phyloP scores from a whole-genome alignment of 441 rosid genomes.

The Adansonia rubrostipa region DNA sequence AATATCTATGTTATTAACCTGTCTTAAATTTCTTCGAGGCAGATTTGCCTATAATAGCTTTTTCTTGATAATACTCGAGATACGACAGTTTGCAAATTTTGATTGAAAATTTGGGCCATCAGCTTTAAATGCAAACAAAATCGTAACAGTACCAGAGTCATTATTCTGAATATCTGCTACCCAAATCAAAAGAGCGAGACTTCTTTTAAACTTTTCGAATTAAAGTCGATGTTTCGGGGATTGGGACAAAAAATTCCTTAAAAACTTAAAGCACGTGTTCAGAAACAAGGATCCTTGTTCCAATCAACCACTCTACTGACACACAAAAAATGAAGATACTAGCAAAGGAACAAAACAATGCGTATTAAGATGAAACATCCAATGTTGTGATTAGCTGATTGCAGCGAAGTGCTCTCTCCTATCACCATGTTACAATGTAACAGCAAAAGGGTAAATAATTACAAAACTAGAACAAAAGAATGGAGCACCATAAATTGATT shows the following conservation, averaged over 20 bases:
- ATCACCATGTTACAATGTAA: conserved; percentile 2
- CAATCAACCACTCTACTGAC: background rate
- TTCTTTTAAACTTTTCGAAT: background rate
- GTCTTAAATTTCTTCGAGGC: conserved; percentile 10
- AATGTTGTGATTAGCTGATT: background rate
- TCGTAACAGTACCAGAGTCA: too few relatives aligned
- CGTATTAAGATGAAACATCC: background rate
- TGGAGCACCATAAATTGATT: conserved; percentile 22
- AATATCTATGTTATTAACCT: background rate
- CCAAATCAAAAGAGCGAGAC: too few relatives aligned
- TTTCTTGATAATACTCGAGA: background rate
- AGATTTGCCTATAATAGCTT: background rate
- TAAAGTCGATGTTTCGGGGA: background rate
- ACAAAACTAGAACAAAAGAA: conserved; percentile 22
- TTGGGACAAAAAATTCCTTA: background rate
- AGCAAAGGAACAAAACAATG: conserved; percentile 12
- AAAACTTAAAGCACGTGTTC: background rate
- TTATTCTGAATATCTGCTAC: too few relatives aligned
- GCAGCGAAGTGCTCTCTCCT: background rate
- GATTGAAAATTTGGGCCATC: background rate
- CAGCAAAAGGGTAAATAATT: background rate
- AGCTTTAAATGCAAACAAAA: background rate
- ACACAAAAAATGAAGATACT: background rate
- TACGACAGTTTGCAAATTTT: background rate
- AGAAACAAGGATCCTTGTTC: background rate